Evolutionary conservation across 257 asterid species (phyloP), one percentile per base, ranked within the genome.

Genomic region (Henckelia pumila): DNA sequence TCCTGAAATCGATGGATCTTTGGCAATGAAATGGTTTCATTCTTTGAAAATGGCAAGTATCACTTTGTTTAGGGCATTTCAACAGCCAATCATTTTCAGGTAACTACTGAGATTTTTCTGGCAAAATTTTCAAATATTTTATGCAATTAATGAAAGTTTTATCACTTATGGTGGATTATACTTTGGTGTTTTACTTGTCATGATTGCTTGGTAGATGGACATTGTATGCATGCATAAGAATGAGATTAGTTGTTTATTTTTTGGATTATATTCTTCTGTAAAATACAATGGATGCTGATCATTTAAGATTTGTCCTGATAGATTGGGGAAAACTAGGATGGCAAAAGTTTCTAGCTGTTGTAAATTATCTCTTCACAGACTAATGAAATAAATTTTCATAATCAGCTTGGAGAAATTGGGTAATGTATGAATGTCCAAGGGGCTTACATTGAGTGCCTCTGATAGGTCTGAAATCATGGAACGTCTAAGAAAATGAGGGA

Each of bases 31-130:
- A 59, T 86, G 89, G 93, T 75, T 80, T 61, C 82, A 60, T 67
- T 82, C 96, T 56, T 78, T 92, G 71, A 89, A 86, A 82, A 63
- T 66, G 76, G 96, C 97, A 72, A 63, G 80, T 40, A 78, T 77
- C 73, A 69, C 95, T 49, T 71, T 89, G 78, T 82, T 92, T 62
- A 66, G 67, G 75, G 94, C 98, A 68, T 89, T 92, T 79, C 77
- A 83, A 71, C 95, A 83, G 85, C 98, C 97, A 75, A 75, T 85
- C 64, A 92, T 92, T 71, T 73, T 86, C 75, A 85, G 98, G 98
- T 92, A 85, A 83, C 49, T 74, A 61, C 69, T 70, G 30, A 16
- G 33, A 40, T 23, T 40, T 13, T 70, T 67, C 63, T 8, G n/a
- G 65, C 71, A 47, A 47, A 53, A 70, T 22, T 66, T 59, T 35